Base-by-base conservation (phyloP, 2,329 filamentous ascomycete species). In the Apiospora marii region DNA sequence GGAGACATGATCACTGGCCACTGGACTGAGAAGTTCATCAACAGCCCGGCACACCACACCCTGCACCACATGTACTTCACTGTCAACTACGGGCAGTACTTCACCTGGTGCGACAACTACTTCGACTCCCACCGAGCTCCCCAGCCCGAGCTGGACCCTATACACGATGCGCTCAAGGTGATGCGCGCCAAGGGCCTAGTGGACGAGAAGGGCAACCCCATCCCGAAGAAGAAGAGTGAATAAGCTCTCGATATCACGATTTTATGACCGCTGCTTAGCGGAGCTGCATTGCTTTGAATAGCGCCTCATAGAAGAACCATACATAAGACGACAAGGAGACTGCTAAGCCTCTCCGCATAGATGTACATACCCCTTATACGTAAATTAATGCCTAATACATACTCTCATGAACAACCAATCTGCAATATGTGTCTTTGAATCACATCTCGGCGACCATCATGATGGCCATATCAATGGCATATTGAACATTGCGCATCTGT, bases 61-160 rank as follows among this genome's bases (percentile, higher is more conserved):
- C 80, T 86, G 44, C 85, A 86, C 77, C 85, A 86, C 79, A 84
- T 86, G 78, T 86, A 85, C 79, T 86, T 86, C 77, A 86, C 82
- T 73, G 82, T 83, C 82, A 86, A 86, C 79, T 86, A 86, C 77
- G 84, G 84, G 73, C 84, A 86, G 78, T 86, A 85, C 78, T 86
- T 86, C 74, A 86, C 84, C 73, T 86, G 83, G 84, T 83, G 83
- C 75, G 84, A 85, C 76, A 81, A 70, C 78, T 85, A 83, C 76
- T 86, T 84, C 74, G 80, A 81, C 76, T 85, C 84, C 16, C 84
- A 86, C 79, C 77, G 83, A 67, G 78, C 82, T n/a, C 84, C 84
- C n/a, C 78, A 80, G 64, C 84, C 84, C 4, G 79, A 82, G 70
- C 79, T 86, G 12, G 84, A 86, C 61, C 84, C 84, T 30, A 81